phyloP scores from a whole-genome alignment of 106 monocot species.

The Dioscorea dumetorum region DNA sequence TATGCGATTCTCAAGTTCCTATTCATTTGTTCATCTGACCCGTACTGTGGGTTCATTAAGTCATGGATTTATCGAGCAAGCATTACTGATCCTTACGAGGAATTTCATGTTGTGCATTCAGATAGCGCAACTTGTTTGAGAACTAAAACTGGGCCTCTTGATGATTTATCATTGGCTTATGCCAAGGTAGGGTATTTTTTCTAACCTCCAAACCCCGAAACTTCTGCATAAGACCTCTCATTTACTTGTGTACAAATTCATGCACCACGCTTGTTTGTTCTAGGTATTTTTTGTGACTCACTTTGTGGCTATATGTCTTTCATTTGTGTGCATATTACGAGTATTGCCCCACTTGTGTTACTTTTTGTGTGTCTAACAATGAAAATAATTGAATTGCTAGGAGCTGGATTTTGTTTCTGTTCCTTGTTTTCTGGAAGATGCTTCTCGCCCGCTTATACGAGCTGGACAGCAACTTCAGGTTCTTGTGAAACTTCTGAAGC shows the following conservation, averaged over 20 bases:
- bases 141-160: constrained; percentile 1
- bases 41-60: constrained; percentile 77
- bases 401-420: constrained; percentile 37
- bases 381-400: constrained; percentile 18
- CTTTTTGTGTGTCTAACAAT: neutral
- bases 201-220: neutral
- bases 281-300: no score
- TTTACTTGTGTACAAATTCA: neutral
- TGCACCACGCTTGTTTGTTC: neutral
- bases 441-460: constrained; percentile 50
- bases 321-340: constrained; percentile 2
- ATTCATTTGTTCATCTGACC: constrained; percentile 70
- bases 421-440: constrained; percentile 79
- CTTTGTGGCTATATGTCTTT: neutral
- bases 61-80: constrained; percentile 83
- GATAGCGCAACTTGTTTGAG: constrained; percentile 11
- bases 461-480: constrained; percentile 87
- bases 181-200: constrained; percentile 46
- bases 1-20: constrained; percentile 71
- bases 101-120: constrained; percentile 51
- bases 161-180: constrained; percentile 20
- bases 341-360: no score
- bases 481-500: constrained; percentile 62
- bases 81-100: constrained; percentile 72
- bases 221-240: neutral